phyloP scores from a whole-genome alignment of 768 basidiomycete genomes.

The Mycena belliarum region DNA sequence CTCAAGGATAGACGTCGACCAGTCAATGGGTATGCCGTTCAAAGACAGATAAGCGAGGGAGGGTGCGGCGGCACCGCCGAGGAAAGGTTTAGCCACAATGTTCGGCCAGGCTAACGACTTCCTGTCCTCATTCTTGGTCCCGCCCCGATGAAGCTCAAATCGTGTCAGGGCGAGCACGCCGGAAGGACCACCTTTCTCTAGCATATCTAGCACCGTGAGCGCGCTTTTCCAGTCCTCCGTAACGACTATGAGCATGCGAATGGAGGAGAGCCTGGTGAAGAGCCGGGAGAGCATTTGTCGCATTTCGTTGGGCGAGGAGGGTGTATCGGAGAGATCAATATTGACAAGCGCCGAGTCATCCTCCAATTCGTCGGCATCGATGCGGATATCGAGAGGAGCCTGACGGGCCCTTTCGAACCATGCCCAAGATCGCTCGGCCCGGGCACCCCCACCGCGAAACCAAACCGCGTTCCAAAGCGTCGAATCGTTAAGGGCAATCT shows the following conservation, averaged over 20 bases:
- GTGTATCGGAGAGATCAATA: neutral
- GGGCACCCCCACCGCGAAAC: conserved; percentile 55
- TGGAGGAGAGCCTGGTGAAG: conserved; percentile 52
- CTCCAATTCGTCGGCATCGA: conserved; percentile 53
- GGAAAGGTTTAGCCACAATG: conserved; percentile 39
- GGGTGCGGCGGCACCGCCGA: conserved; percentile 51
- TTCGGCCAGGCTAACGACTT: conserved; percentile 25
- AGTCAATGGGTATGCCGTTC: conserved; percentile 64
- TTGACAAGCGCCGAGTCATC: conserved; percentile 22
- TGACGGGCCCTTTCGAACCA: conserved; percentile 61
- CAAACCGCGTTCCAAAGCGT: conserved; percentile 68
- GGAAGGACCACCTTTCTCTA: conserved; percentile 39
- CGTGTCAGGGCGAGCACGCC: conserved; percentile 52
- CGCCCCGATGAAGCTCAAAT: conserved; percentile 65
- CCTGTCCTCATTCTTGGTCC: conserved; percentile 27
- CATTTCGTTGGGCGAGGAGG: conserved; percentile 41
- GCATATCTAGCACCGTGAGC: conserved; percentile 49
- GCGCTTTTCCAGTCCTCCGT: conserved; percentile 58
- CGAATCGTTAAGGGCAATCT: conserved; percentile 45
- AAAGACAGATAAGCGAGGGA: conserved; percentile 53
- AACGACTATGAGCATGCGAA: conserved; percentile 61
- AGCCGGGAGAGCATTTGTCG: conserved; percentile 49
- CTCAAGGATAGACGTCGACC: conserved; percentile 45
- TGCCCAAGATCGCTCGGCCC: conserved; percentile 46
- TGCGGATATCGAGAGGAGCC: conserved; percentile 60